A percentile compares a stretch with the other conserved stretches of the same genome.
Evolutionary conservation across 768 basidiomycete genomes (phyloP).

Genomic region (Lactarius sp.): DNA sequence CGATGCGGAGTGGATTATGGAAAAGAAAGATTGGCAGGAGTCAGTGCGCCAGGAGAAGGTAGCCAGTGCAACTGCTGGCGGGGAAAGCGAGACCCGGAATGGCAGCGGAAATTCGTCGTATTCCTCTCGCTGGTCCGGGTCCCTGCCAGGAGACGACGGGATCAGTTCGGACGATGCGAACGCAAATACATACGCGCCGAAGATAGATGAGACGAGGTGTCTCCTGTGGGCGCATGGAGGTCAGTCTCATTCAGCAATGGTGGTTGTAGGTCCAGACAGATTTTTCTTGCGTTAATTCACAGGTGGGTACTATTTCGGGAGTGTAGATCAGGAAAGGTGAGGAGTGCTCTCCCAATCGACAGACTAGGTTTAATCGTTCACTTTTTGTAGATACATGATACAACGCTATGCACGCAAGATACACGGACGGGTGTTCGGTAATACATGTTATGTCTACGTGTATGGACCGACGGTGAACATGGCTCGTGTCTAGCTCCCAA

Average conservation of each 20-base stretch:
- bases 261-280: not conserved
- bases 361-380: not conserved
- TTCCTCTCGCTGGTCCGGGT: not conserved
- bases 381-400: conserved; percentile 52
- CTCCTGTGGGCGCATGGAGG: conserved; percentile 80
- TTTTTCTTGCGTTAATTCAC: conserved; percentile 20
- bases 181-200: conserved; percentile 44
- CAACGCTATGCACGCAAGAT: conserved; percentile 89
- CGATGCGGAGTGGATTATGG: conserved; percentile 83
- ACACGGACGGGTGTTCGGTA: conserved; percentile 82
- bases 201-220: conserved; percentile 82
- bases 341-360: not conserved
- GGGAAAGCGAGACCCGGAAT: no score
- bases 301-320: conserved; percentile 82
- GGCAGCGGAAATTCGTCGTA: not conserved
- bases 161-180: conserved; percentile 27
- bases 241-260: conserved; percentile 27
- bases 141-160: conserved; percentile 25
- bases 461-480: conserved; percentile 4
- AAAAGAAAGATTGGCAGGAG: conserved; percentile 77
- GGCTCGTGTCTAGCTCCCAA: conserved; percentile 50
- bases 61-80: not conserved
- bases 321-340: conserved; percentile 72
- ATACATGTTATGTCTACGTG: conserved; percentile 19
- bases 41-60: conserved; percentile 51